Percentiles rank a stretch among this genome's conserved stretches.
Evolutionary conservation across 129 eudicot species (phyloP).

Genomic region (Smallanthus sonchifolius): DNA sequence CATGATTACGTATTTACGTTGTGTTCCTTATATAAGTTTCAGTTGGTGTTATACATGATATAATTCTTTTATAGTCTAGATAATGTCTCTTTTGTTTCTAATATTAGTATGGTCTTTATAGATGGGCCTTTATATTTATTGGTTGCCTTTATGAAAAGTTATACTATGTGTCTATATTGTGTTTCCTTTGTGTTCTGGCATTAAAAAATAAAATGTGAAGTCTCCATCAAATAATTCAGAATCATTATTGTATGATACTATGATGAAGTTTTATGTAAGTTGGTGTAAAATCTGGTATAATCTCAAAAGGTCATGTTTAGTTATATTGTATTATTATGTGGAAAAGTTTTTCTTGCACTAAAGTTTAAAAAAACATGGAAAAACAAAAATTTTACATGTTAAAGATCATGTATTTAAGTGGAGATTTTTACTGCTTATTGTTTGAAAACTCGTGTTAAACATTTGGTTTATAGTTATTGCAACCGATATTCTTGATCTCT

Average conservation of each 20-base stretch:
- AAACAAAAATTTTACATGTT: not conserved
- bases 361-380: not conserved
- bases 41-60: not conserved
- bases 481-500: not conserved
- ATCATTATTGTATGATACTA: not conserved
- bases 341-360: no score
- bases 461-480: not conserved
- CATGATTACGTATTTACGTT: not conserved
- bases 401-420: not conserved
- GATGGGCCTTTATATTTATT: not conserved
- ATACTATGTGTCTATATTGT: no score
- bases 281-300: not conserved
- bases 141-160: not conserved
- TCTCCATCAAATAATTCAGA: not conserved
- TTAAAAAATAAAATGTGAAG: not conserved
- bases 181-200: no score
- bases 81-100: slow-evolving; percentile 2
- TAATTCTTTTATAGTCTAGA: slow-evolving; percentile 1
- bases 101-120: not conserved
- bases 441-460: not conserved
- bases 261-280: not conserved
- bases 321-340: not conserved
- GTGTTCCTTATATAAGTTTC: not conserved
- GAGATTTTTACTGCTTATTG: not conserved
- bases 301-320: not conserved